These are phyloP conservation scores for Ganoderma leucocontextum DNA, from an alignment of 1,284 basidiomycete genomes.

Conservation along the genomic window DNA sequence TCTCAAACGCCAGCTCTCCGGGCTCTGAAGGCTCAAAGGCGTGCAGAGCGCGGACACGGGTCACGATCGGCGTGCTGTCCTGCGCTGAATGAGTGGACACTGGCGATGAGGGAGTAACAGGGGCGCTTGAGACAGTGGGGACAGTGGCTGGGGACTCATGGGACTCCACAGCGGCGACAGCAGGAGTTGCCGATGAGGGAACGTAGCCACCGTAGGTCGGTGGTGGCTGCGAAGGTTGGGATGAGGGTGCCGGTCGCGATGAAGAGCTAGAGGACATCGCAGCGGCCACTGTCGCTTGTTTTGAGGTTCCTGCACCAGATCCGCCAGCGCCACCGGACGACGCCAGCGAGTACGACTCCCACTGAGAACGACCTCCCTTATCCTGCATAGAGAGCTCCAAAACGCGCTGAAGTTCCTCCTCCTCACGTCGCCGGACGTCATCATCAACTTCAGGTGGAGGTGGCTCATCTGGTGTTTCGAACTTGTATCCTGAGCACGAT, in stretches of 20 bases:
- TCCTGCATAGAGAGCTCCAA: slow-evolving; percentile 91
- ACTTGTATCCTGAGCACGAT: slow-evolving; percentile 66
- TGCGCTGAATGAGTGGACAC: slow-evolving; percentile 45
- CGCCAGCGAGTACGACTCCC: slow-evolving; percentile 51
- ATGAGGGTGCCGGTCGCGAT: slow-evolving; percentile 18
- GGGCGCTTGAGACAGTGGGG: slow-evolving; percentile 35
- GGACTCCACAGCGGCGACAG: slow-evolving; percentile 35
- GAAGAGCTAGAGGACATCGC: slow-evolving; percentile 33
- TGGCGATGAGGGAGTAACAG: slow-evolving; percentile 39
- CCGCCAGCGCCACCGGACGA: slow-evolving; percentile 53
- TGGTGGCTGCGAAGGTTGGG: slow-evolving; percentile 26
- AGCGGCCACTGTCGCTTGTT: slow-evolving; percentile 32
- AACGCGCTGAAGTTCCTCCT: slow-evolving; percentile 92
- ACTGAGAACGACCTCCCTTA: slow-evolving; percentile 77
- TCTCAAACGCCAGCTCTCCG: slow-evolving; percentile 92
- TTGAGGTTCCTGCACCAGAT: slow-evolving; percentile 44
- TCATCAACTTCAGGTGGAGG: slow-evolving; percentile 79
- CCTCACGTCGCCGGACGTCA: slow-evolving; percentile 83
- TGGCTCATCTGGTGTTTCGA: slow-evolving; percentile 70
- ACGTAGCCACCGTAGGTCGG: slow-evolving; percentile 44
- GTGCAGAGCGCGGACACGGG: slow-evolving; percentile 91
- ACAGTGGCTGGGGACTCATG: background rate
- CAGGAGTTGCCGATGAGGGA: slow-evolving; percentile 41
- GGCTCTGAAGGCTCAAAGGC: slow-evolving; percentile 90
- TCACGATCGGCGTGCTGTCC: slow-evolving; percentile 59